Base-by-base conservation (phyloP, 208 protist species). In the Crithidia fasciculata region DNA sequence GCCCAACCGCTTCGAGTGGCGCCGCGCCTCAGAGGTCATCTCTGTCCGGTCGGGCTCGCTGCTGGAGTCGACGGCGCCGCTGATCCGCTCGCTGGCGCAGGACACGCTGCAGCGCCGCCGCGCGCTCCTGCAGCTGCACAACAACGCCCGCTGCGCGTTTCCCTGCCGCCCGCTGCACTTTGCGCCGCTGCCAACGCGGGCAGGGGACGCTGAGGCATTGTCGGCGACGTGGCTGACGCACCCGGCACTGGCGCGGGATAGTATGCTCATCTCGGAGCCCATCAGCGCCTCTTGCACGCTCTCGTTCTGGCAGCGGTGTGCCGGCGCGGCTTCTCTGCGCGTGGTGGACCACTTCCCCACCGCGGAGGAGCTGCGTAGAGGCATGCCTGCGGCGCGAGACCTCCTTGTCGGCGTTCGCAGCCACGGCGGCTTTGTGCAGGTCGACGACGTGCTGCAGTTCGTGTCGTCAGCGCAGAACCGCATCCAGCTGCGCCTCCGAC, bases 191-290 rank as follows among this genome's bases (percentile, higher is more conserved):
- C 18, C 18, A 0, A 15, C 16, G 59, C 47, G 8, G 8, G 40
- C 54, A 45, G 39, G 16, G 4, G 28, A 53, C 6, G 45, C 40
- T 2, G 40, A 45, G 10, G 28, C 44, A 36, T 0, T 10, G 43
- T 5, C 44, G 28, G 4, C 0, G 19, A 9, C 41, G 57, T 52
- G 36, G 13, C 40, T 66, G 13, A 67, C 63, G 18, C 68, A 74
- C 41, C 69, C 76, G 8, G 5, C 58, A 2, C 52, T 76, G 47
- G 49, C 39, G 16, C 44, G 50, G 15, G 76, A 61, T 8, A 19
- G 16, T 16, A 40, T 74, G 16, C 60, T 80, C 47, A 59, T 91
- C 10, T 91, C 86, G 36, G 83, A 91, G 69, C 74, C 83, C 5
- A 83, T 91, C 37, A 67, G 37, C 18, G 49, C 40, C 18, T 60